Evolutionary conservation across 495 filamentous ascomycete species (phyloP), one percentile per base, ranked within the genome.

Genomic region (Saxophila tyrrhenica): DNA sequence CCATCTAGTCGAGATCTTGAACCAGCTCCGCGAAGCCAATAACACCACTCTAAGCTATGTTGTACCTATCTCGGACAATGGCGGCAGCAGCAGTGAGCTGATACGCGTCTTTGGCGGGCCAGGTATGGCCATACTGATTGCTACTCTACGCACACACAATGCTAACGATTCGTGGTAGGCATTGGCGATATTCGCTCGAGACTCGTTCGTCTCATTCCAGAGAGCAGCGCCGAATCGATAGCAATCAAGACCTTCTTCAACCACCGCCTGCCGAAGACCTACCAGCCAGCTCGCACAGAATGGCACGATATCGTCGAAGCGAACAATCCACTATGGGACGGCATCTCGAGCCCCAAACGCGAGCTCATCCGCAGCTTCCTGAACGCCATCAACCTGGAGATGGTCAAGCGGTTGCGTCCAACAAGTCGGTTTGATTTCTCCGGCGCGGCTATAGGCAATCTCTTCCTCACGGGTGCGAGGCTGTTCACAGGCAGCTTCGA

Each of bases 51-150:
- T 94, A 43, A 87, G 77, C 65, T 91, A 94, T 35, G 54, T 95
- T 53, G 94, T 97, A 50, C 91, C 91, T 16, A 94, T 96, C 62
- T 88, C 83, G 59, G 91, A 97, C 68, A 97, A 97, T 72, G 91
- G 91, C 24, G 91, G 91, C 17, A 89, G 83, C 29, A 89, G 89
- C 0, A 91, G 86, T 7, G 91, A 97, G 71, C 68, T 96, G 61
- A 91, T 95, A 57, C 77, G 91, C 16, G 87, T 97, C 16, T 87
- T 96, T 68, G 91, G 91, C 1, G 91, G 91, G 0, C 91, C 91
- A 49, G 89, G 69, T 70, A 60, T 7, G 57, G 17, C 46, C 41
- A 17, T n/a, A n/a, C 41, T 44, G 11, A 29, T 29, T 24, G 43
- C 29, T 7, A 35, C 29, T 35, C 29, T 35, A 35, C 29, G 29